Evolutionary conservation across 75 land plant species (phyloP), one percentile per base, ranked within the genome.

Genomic region (Pseudotsuga menziesii): DNA sequence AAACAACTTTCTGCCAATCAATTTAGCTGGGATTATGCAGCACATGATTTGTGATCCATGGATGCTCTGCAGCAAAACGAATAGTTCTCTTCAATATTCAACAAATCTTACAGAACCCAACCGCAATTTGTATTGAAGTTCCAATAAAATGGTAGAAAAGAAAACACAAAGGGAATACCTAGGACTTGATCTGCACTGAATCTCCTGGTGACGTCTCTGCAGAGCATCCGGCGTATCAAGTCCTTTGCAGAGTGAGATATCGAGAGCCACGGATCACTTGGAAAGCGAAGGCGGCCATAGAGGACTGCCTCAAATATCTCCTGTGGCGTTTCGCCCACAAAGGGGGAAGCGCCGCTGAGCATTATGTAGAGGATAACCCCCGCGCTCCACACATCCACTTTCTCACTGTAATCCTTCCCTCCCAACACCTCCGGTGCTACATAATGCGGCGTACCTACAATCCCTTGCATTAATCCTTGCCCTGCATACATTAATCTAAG

Each of bases 321-420:
- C 48, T 57, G 84, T 32, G 82, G 84, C 2, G 84, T 55, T 17
- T 90, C 92, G 0, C 91, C 95, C 56, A 77, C 57, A 67, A 92
- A 92, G 59, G 93, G 93, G n/a, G 87, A 85, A 1, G 79, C 36
- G 11, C 93, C 91, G 13, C 85, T 76, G 59, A 91, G 81, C 88
- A 91, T 87, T 4, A 85, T 39, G 72, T 89, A 89, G 76, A 91
- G 58, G 57, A 89, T 74, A 57, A 91, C 93, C 20, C 93, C 91
- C 41, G 85, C 89, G 78, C 93, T 91, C 93, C 93, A 91, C 56
- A 91, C 88, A 67, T 91, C 93, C 23, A 86, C 87, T 78, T 91
- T 86, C 84, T 86, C 88, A 29, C 64, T 76, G 81, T 91, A 91
- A 19, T 81, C 85, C 71, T 76, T 74, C 75, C 89, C 89, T 57